Conservation (phyloP, 139 green algal species). For the Volvox reticuliferus region DNA sequence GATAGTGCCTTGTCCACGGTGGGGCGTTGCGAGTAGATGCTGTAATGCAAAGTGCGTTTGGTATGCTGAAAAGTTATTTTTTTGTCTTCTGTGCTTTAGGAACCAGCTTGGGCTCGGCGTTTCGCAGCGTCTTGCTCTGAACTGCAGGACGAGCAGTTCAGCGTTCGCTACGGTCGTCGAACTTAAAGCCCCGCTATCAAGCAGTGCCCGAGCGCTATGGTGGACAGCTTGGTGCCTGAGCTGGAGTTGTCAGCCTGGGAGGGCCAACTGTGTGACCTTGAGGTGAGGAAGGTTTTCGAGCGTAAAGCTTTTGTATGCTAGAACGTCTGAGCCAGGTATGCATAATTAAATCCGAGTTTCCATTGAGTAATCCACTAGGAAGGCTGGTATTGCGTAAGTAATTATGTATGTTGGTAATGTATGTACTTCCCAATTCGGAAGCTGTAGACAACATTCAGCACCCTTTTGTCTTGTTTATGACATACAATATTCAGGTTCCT, state of each 20-base stretch:
- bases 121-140: no score
- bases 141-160: neutral
- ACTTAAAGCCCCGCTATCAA: neutral
- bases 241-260: neutral
- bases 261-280: neutral
- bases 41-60: no score
- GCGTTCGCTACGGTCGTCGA: neutral
- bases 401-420: neutral
- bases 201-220: neutral
- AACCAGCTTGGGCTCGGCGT: no score
- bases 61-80: no score
- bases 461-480: neutral
- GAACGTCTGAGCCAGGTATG: neutral
- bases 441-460: neutral
- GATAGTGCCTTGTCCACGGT: no score
- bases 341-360: neutral
- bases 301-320: neutral
- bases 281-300: neutral
- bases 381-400: neutral
- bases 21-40: no score
- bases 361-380: neutral
- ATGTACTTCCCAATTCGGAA: neutral
- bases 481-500: neutral
- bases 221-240: conserved; percentile 10
- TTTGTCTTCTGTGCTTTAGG: no score